Evolutionary conservation across 2,329 filamentous ascomycete species (phyloP), one percentile per base, ranked within the genome.

Genomic region (Mariannaea sp.): DNA sequence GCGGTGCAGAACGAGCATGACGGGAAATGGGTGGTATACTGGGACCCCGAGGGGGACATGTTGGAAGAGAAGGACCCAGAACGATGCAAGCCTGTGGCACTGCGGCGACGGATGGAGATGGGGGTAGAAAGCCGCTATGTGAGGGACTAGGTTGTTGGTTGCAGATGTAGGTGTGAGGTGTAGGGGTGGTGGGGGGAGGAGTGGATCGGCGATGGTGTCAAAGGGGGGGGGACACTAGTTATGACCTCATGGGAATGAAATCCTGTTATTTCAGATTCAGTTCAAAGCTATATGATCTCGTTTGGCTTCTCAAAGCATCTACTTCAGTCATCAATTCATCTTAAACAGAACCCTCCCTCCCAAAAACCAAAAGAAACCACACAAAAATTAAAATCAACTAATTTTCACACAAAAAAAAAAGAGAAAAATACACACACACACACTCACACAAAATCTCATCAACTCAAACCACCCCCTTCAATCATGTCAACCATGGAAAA

Each of bases 71-170:
- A 64, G 26, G 66, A 59, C 24, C n/a, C 35, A 13, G 64, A 69
- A 10, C 66, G 64, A 40, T 73, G 72, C 59, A 68, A 71, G 39
- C 67, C 71, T 14, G 62, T 78, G 56, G 66, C 63, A 58, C 70
- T 80, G 39, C 66, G 70, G 43, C 66, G 77, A 10, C 69, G 69
- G 60, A 60, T 72, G 61, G 65, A 75, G 56, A 64, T 78, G 47
- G 77, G 77, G 9, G 71, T 80, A 67, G 75, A 79, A 40, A 78
- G 77, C 61, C 65, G 69, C 20, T 80, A 76, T 64, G 74, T 80
- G 48, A 75, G 68, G 51, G 66, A 71, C 50, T 57, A 63, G 35
- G 35, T 5, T 5, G 19, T 10, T 26, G 47, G 51, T 53, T 40
- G 33, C 26, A 29, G 35, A 35, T 43, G 43, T 42, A n/a, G 49